Conservation (phyloP, 805 yeast genomes). For the Candida ascalaphidarum region DNA sequence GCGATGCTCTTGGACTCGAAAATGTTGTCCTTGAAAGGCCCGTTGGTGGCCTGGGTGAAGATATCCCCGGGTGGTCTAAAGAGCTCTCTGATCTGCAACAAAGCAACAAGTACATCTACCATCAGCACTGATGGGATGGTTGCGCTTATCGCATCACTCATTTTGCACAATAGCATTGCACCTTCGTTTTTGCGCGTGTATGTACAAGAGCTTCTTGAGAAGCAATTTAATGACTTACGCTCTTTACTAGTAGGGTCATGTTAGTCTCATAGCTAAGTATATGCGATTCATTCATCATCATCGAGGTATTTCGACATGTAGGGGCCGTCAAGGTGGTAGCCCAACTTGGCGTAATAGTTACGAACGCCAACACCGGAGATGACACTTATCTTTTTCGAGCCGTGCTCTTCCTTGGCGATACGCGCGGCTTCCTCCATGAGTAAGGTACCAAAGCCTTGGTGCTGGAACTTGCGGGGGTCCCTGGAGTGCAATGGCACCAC, state of each 20-base stretch:
- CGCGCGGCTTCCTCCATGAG: constrained; percentile 98
- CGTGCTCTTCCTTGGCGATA: constrained; percentile 92
- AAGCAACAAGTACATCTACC: constrained; percentile 5
- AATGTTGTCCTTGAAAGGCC: constrained; percentile 63
- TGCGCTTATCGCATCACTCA: too few relatives aligned
- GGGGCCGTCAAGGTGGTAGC: constrained; percentile 91
- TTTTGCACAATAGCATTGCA: too few relatives aligned
- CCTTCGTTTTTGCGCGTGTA: too few relatives aligned
- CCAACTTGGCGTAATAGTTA: constrained; percentile 87
- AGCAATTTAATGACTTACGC: too few relatives aligned
- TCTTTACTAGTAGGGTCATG: too few relatives aligned
- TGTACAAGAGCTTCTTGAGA: too few relatives aligned
- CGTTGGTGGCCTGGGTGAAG: constrained; percentile 74
- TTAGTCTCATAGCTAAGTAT: too few relatives aligned
- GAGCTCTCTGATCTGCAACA: constrained; percentile 40
- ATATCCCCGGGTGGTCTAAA: constrained; percentile 83
- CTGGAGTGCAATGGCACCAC: constrained; percentile 95
- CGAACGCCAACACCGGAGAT: constrained; percentile 97
- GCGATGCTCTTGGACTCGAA: constrained; percentile 72
- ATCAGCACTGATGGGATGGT: constrained; percentile 5
- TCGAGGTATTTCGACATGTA: constrained; percentile 72
- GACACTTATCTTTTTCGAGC: constrained; percentile 83
- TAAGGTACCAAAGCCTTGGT: constrained; percentile 96
- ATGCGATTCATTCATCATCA: too few relatives aligned
- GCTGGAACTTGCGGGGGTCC: constrained; percentile 97